Percentiles rank a stretch among this genome's conserved stretches.
phyloP scores from a whole-genome alignment of 306 rosid species.

The Albizia julibrissin region DNA sequence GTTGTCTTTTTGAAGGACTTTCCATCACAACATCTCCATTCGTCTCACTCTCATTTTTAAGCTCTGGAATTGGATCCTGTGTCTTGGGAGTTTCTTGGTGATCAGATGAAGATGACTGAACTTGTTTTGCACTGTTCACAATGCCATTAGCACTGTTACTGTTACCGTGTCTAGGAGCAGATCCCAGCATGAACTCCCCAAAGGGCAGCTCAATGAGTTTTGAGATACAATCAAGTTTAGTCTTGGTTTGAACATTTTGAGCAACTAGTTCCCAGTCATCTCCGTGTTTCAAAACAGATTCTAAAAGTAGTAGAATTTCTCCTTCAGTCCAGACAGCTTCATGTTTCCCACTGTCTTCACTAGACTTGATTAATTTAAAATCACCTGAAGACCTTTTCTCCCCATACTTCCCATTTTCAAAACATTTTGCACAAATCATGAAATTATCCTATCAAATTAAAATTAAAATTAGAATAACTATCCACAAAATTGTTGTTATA shows the following conservation, averaged over 20 bases:
- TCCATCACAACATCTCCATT: constrained; percentile 61
- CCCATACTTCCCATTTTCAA: constrained; percentile 65
- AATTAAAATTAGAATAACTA: constrained; percentile 30
- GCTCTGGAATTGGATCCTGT: constrained; percentile 51
- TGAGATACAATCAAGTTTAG: constrained; percentile 75
- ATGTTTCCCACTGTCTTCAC: constrained; percentile 40
- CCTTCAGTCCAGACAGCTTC: constrained; percentile 81
- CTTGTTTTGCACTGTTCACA: constrained; percentile 44
- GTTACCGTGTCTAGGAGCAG: constrained; percentile 46
- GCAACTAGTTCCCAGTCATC: constrained; percentile 96
- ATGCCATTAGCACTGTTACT: constrained; percentile 38
- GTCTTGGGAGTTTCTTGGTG: constrained; percentile 47
- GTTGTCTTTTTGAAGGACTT: constrained; percentile 66
- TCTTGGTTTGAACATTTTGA: constrained; percentile 73
- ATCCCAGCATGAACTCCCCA: constrained; percentile 71
- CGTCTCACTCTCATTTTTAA: constrained; percentile 43
- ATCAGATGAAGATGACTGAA: constrained; percentile 46
- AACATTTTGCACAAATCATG: constrained; percentile 65
- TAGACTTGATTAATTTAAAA: constrained; percentile 49
- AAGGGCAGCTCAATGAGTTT: constrained; percentile 87
- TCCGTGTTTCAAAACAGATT: constrained; percentile 91
- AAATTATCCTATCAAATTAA: constrained; percentile 62
- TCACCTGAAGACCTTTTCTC: constrained; percentile 69
- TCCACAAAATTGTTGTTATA: not conserved
- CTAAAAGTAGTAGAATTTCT: constrained; percentile 85